Evolutionary conservation across 1,139 yeast genomes (phyloP), one percentile per base, ranked within the genome.

Genomic region (Suhomyces yuchorum): DNA sequence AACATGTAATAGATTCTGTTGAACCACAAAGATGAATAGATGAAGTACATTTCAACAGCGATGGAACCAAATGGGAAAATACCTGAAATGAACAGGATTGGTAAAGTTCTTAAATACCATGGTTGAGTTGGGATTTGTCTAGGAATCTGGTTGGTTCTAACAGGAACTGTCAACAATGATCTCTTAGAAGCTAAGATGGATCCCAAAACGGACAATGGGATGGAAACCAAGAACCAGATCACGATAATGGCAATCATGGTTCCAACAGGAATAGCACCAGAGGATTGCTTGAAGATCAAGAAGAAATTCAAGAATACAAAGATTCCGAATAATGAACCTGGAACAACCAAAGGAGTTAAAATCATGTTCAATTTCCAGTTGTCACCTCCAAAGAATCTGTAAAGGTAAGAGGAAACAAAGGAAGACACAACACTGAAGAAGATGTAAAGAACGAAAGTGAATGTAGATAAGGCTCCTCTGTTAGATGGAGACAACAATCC

Each of bases 1-100:
- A 93, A 93, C 98, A 93, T 93, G 75, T 92, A 93, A 74, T 84
- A 93, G 55, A 93, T 85, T 66, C 90, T 81, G 76, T 89, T 92
- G 70, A 89, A 91, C 99, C 99, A 93, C 56, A 93, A 73, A 26
- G 97, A 91, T 48, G 91, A 81, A 72, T 87, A 84, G 53, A 81
- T 80, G 71, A 92, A 93, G 69, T 90, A 92, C 80, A 95, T 82
- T 69, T 93, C 98, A 47, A 93, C 96, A 11, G 96, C 91, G 60
- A 92, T 87, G 17, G 97, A 87, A 8, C 97, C 96, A 62, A 93
- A 93, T 59, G 99, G 98, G 77, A 93, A 84, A 51, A 93, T 81
- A 50, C 99, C 98, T 1, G 96, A 87, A 51, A 90, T 78, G 42
- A 89, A 64, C 61, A 91, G 73, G 41, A 87, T 79, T 30, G 92